Evolutionary conservation across 2,329 filamentous ascomycete genomes (phyloP).

Genomic region (Ophiostoma perfectum): DNA sequence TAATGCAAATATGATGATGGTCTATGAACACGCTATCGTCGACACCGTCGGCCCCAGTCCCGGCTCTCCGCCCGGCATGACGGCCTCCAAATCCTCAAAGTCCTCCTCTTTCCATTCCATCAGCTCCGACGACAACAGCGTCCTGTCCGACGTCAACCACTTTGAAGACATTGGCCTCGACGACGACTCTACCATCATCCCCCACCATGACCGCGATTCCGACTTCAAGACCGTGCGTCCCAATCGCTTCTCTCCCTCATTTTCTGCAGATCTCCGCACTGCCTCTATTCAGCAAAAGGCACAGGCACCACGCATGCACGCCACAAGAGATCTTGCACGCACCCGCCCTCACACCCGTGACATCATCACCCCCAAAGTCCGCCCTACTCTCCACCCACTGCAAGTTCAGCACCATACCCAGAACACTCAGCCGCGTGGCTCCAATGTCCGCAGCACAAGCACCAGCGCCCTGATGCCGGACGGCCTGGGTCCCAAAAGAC

Average conservation of each 20-base stretch:
- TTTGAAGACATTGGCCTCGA: constrained; percentile 92
- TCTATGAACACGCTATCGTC: constrained; percentile 37
- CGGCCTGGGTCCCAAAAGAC: constrained; percentile 27
- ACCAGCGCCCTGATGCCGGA: constrained; percentile 35
- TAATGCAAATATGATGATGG: constrained; percentile 36
- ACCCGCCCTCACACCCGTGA: constrained; percentile 32
- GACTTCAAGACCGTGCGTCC: constrained; percentile 35
- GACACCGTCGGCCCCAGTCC: constrained; percentile 44
- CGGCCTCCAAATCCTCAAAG: constrained; percentile 80
- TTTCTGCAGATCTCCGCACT: constrained; percentile 40
- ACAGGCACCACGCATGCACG: constrained; percentile 27
- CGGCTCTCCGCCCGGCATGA: constrained; percentile 71
- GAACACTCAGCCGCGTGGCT: constrained; percentile 37
- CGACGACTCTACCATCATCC: constrained; percentile 43
- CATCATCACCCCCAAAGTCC: constrained; percentile 32
- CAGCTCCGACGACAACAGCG: constrained; percentile 65
- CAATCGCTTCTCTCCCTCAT: constrained; percentile 48
- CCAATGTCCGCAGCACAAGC: constrained; percentile 50
- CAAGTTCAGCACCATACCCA: constrained; percentile 31
- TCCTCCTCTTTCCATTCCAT: constrained; percentile 83
- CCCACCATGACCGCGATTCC: constrained; percentile 34
- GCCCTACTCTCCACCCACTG: constrained; percentile 43
- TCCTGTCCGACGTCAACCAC: constrained; percentile 67
- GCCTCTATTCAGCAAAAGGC: constrained; percentile 30
- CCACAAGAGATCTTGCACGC: constrained; percentile 32